Base-by-base conservation (phyloP, 768 basidiomycete genomes). In the Auriculariales sp. region DNA sequence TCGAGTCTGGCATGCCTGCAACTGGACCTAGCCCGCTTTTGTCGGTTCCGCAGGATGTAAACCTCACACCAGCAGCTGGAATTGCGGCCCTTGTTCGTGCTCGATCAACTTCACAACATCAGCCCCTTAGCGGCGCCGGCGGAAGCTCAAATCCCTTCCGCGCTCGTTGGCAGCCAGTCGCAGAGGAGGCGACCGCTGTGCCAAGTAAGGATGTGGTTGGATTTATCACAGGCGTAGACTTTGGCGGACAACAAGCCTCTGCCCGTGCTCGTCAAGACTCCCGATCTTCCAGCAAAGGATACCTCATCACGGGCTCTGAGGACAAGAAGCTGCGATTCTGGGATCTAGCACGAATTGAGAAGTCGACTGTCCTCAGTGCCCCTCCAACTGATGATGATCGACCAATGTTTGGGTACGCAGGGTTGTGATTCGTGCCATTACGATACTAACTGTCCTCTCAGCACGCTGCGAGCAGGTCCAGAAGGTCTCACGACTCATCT, bases 301-400 rank as follows among this genome's bases (percentile, higher is more conserved):
- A 81, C 61, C 71, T 94, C 63, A 65, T 97, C 27, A 90, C 77
- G 22, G 94, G 89, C 1, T 94, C 92, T 0, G 88, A 93, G 57
- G 95, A 99, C 64, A 74, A 83, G 46, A 82, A 80, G 56, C 71
- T 99, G 33, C 73, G 90, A 24, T 70, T 89, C 54, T 97, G 91
- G 92, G 92, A 98, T 63, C 61, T 95, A 51, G 76, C 70, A 6
- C 77, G 73, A 56, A 62, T 81, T 25, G 81, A 86, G 51, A 74
- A 80, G 28, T 89, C 91, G 10, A 70, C 75, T 0, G 73, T 97
- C 17, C 65, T 98, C 49, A 90, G 83, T 60, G 88, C 89, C 1
- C 65, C 76, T 2, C 88, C 88, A 54, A 69, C 70, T 17, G 91
- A 92, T 48, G 66, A 71, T 28, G 89, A 92, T 46, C 76, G 75